Evolutionary conservation across 1,284 basidiomycete genomes (phyloP), one percentile per base, ranked within the genome.

Genomic region (Vanrija sp.): DNA sequence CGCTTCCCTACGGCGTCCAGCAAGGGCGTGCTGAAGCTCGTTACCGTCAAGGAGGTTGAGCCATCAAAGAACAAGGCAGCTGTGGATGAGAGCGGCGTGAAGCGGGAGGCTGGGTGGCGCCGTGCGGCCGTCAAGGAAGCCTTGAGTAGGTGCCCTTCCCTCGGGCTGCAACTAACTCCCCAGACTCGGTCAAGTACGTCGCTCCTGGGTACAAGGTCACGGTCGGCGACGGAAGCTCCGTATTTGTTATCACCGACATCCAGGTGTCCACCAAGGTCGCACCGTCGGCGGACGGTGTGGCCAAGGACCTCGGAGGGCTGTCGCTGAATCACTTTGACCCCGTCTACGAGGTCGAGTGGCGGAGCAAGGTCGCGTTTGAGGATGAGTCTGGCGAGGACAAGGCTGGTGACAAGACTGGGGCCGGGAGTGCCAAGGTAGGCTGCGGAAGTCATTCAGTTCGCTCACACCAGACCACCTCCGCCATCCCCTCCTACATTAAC

Each of bases 101-200:
- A 66, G 27, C 63, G 68, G 16, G 69, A 77, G 53, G 57, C 65
- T 15, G 71, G 69, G 43, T 78, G 78, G 69, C 64, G 75, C 45
- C 66, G 72, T 44, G 74, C 73, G 4, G 73, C 75, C n/a, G 61
- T 75, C 35, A 78, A 78, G 55, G 77, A 79, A 60, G 57, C 65
- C 0, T 60, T 79, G 0, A 47, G 73, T 76, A 59, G 64, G 67
- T 63, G 41, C 31, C 46, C 45, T 36, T 46, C 19, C 0, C 22
- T 23, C 24, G 1, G 22, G 10, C 7, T 23, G 10, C 14, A 24
- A 19, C 49, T 48, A 18, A 52, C 23, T 16, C 2, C 19, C 1
- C 60, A 89, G 88, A 88, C 38, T 86, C 88, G 64, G 75, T 87
- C 19, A 86, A 85, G 68, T 88, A 85, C 66, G 72, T 92, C 53